Evolutionary conservation across 2,329 filamentous ascomycete species (phyloP).

Genomic region (Fusarium chlamydosporum): DNA sequence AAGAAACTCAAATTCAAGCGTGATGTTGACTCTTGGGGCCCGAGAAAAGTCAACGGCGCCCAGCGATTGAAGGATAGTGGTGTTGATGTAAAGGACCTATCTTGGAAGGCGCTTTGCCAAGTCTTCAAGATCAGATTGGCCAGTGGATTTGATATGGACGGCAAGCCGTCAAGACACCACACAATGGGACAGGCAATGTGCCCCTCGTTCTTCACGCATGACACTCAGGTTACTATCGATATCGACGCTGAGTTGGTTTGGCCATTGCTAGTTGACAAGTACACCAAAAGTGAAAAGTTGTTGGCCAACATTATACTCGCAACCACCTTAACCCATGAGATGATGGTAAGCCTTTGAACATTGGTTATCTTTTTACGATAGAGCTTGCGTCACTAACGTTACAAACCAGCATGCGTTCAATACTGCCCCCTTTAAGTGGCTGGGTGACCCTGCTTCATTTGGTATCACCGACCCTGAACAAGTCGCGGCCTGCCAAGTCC

Average conservation of each 20-base stretch:
- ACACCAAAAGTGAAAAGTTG: slow-evolving; percentile 48
- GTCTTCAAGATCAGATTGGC: slow-evolving; percentile 22
- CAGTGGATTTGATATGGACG: slow-evolving; percentile 28
- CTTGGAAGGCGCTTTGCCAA: slow-evolving; percentile 9
- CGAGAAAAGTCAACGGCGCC: slow-evolving; percentile 13
- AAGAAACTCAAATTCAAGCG: slow-evolving; percentile 27
- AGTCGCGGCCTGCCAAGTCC: slow-evolving; percentile 23
- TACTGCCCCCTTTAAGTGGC: slow-evolving; percentile 30
- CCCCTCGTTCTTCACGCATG: background rate
- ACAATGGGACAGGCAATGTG: background rate
- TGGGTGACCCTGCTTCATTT: slow-evolving; percentile 29
- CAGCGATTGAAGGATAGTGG: slow-evolving; percentile 7
- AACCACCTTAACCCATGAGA: slow-evolving; percentile 48
- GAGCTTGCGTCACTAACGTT: slow-evolving; percentile 11
- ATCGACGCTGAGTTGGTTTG: slow-evolving; percentile 46
- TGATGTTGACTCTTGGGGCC: slow-evolving; percentile 9
- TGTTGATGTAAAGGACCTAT: slow-evolving; percentile 5
- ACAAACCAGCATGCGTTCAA: slow-evolving; percentile 41
- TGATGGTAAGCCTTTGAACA: slow-evolving; percentile 45
- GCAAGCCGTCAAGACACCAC: background rate
- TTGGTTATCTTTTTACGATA: background rate
- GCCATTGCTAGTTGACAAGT: slow-evolving; percentile 44
- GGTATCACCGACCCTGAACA: slow-evolving; percentile 28
- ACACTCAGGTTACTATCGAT: slow-evolving; percentile 8
- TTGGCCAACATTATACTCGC: slow-evolving; percentile 44